Evolutionary conservation across 768 basidiomycete species (phyloP).

Genomic region (Ramaria rubella): DNA sequence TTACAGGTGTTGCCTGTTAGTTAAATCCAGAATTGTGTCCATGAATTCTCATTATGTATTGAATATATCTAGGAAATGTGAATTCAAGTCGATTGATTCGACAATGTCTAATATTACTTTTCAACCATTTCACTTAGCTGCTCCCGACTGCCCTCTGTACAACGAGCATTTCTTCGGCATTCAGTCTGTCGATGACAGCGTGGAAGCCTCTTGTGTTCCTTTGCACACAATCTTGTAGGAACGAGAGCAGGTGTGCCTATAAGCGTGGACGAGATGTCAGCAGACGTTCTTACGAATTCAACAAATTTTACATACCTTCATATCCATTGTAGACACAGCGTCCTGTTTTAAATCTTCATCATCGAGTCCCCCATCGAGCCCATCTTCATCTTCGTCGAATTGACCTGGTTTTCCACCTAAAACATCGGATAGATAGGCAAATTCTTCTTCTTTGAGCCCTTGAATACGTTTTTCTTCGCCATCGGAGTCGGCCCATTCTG

Average conservation of each 20-base stretch:
- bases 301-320: constrained; percentile 40
- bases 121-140: background rate
- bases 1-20: too few relatives aligned
- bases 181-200: constrained; percentile 55
- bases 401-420: constrained; percentile 66
- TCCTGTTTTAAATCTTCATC: constrained; percentile 89
- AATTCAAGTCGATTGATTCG: background rate
- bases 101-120: background rate
- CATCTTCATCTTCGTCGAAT: constrained; percentile 65
- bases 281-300: background rate
- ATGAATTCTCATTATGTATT: background rate
- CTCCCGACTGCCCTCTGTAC: constrained; percentile 29
- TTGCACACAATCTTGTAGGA: constrained; percentile 62
- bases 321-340: constrained; percentile 80
- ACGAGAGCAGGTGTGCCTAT: constrained; percentile 62
- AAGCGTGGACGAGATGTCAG: background rate
- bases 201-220: constrained; percentile 59
- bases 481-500: constrained; percentile 76
- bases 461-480: constrained; percentile 54
- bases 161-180: constrained; percentile 65
- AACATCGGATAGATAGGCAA: constrained; percentile 79
- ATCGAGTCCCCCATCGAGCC: constrained; percentile 60
- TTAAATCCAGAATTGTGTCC: background rate
- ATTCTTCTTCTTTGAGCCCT: constrained; percentile 63
- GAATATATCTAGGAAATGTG: background rate